These are phyloP conservation scores for Ambrosia hybrid DNA, from an alignment of 140 eudicot species.

Conservation along the genomic window DNA sequence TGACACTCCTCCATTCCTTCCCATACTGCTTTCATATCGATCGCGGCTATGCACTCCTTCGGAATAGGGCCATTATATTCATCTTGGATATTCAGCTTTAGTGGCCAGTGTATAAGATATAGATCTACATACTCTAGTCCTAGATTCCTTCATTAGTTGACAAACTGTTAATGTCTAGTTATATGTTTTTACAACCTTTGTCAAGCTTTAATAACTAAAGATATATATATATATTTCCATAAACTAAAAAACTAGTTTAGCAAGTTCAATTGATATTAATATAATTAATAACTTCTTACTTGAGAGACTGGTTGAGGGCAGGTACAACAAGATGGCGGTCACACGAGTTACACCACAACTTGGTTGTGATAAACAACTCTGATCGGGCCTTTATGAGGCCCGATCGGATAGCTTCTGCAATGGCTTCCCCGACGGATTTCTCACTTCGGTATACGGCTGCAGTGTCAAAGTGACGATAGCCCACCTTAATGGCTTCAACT, in stretches of 20 bases:
- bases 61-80: not conserved
- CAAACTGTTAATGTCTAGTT: not conserved
- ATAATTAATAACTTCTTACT: too few relatives aligned
- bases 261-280: too few relatives aligned
- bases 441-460: slow-evolving; percentile 33
- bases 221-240: too few relatives aligned
- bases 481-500: slow-evolving; percentile 32
- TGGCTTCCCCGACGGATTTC: slow-evolving; percentile 31
- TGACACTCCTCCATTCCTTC: slow-evolving; percentile 25
- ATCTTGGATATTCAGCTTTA: not conserved
- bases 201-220: too few relatives aligned
- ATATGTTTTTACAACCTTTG: too few relatives aligned
- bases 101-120: slow-evolving; percentile 17
- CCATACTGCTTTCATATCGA: slow-evolving; percentile 11
- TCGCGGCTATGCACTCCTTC: slow-evolving; percentile 7
- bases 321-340: slow-evolving; percentile 40
- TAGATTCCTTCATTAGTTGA: slow-evolving; percentile 1
- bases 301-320: slow-evolving; percentile 14
- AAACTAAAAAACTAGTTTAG: too few relatives aligned
- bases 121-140: slow-evolving; percentile 21
- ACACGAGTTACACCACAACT: slow-evolving; percentile 41
- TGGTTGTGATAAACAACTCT: slow-evolving; percentile 39
- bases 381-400: slow-evolving; percentile 35
- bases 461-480: slow-evolving; percentile 49
- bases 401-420: slow-evolving; percentile 33